Conservation (phyloP, 176 grass and related monocot genomes). For the Raddia guianensis region DNA sequence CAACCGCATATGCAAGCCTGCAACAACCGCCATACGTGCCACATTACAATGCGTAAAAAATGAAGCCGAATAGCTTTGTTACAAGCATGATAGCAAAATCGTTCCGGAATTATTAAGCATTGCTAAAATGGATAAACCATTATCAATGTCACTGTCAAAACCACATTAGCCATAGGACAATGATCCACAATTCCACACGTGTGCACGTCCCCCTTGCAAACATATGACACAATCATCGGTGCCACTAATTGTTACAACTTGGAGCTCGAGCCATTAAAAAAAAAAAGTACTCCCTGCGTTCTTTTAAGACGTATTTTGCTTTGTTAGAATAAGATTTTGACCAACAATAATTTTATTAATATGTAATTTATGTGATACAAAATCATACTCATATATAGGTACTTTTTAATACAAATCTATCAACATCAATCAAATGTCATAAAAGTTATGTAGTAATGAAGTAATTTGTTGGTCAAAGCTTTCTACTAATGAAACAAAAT, state of each 20-base stretch:
- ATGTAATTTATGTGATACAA: too few relatives aligned
- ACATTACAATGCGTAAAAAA: neutral
- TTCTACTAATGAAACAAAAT: too few relatives aligned
- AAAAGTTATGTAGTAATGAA: too few relatives aligned
- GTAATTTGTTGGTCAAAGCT: too few relatives aligned
- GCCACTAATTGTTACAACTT: neutral
- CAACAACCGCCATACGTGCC: neutral
- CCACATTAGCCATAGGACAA: constrained; percentile 31
- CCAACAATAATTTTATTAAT: too few relatives aligned
- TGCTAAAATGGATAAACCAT: neutral
- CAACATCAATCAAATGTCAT: too few relatives aligned
- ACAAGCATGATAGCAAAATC: neutral
- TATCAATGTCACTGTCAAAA: constrained; percentile 22
- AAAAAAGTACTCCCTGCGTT: too few relatives aligned
- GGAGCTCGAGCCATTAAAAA: neutral
- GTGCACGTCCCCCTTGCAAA: neutral
- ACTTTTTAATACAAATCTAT: too few relatives aligned
- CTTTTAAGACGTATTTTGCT: too few relatives aligned
- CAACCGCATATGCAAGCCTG: neutral
- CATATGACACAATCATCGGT: neutral
- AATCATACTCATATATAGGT: too few relatives aligned
- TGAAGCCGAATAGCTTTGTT: neutral
- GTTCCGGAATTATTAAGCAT: neutral
- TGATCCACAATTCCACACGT: constrained; percentile 20
- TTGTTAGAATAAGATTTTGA: too few relatives aligned